phyloP scores from a whole-genome alignment of 140 eudicot species.

The Flaveria floridana region DNA sequence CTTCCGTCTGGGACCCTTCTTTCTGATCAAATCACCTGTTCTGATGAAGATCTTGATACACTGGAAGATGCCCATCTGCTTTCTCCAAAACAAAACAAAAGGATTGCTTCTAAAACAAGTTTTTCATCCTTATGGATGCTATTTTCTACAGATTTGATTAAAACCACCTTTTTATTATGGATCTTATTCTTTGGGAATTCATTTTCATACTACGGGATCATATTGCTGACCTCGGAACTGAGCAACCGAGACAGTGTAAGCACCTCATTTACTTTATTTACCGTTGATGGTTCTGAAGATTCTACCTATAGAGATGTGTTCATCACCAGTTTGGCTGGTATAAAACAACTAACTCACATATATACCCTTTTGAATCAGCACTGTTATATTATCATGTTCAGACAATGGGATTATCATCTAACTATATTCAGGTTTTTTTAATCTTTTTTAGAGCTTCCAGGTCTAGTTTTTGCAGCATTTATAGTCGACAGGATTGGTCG shows the following conservation, averaged over 20 bases:
- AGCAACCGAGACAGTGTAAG: slow-evolving; percentile 52
- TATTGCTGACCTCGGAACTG: slow-evolving; percentile 70
- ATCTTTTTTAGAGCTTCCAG: slow-evolving; percentile 61
- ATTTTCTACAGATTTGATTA: slow-evolving; percentile 45
- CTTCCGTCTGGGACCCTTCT: slow-evolving; percentile 71
- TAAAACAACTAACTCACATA: neutral
- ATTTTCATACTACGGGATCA: slow-evolving; percentile 71
- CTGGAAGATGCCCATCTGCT: slow-evolving; percentile 42
- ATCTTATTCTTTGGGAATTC: slow-evolving; percentile 64
- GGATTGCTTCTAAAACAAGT: slow-evolving; percentile 8
- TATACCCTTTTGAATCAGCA: neutral
- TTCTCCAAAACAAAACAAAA: slow-evolving; percentile 32
- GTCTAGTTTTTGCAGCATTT: slow-evolving; percentile 56
- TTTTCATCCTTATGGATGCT: slow-evolving; percentile 36
- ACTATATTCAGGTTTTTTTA: neutral
- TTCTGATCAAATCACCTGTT: slow-evolving; percentile 37
- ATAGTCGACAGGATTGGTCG: slow-evolving; percentile 79
- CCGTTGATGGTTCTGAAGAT: slow-evolving; percentile 26
- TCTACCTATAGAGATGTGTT: slow-evolving; percentile 62
- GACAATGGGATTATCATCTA: slow-evolving; percentile 12
- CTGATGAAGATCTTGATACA: slow-evolving; percentile 40
- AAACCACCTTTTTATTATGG: slow-evolving; percentile 65
- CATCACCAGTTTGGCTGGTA: slow-evolving; percentile 87
- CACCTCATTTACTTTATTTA: slow-evolving; percentile 15
- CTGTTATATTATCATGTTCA: neutral